Conservation (phyloP, 2,329 filamentous ascomycete species). For the Diaporthe ampelina region DNA sequence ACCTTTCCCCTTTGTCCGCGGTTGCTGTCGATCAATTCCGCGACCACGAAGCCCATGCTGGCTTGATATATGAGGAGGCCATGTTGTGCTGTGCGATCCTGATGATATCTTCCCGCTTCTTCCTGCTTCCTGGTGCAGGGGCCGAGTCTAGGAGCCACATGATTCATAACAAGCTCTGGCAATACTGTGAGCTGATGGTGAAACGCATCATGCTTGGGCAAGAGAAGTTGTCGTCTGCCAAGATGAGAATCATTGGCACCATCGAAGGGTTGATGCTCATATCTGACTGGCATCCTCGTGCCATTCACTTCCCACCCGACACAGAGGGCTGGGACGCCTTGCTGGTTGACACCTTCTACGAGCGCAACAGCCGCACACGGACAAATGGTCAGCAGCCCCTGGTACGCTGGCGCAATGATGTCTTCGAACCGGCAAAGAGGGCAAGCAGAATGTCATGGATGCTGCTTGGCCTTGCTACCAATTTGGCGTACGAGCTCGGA, state of each 20-base stretch:
- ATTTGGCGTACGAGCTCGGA: background rate
- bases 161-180: background rate
- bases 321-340: background rate
- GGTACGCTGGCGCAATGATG: background rate
- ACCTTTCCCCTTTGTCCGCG: background rate
- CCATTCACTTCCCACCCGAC: background rate
- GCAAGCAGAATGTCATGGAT: background rate
- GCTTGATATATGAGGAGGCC: background rate
- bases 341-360: background rate
- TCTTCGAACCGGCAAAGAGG: background rate
- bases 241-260: background rate
- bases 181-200: background rate
- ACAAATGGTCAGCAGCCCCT: background rate
- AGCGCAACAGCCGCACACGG: background rate
- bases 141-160: background rate
- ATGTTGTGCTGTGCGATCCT: background rate
- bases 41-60: background rate
- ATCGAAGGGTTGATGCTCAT: background rate
- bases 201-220: background rate
- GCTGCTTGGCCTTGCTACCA: background rate
- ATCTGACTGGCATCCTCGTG: background rate
- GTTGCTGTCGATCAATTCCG: background rate
- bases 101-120: constrained; percentile 4
- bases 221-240: background rate
- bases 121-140: background rate